Percentiles rank a stretch among this genome's conserved stretches.
Conservation (phyloP, 169 alveolate species). For the Plasmodium gonderi region DNA sequence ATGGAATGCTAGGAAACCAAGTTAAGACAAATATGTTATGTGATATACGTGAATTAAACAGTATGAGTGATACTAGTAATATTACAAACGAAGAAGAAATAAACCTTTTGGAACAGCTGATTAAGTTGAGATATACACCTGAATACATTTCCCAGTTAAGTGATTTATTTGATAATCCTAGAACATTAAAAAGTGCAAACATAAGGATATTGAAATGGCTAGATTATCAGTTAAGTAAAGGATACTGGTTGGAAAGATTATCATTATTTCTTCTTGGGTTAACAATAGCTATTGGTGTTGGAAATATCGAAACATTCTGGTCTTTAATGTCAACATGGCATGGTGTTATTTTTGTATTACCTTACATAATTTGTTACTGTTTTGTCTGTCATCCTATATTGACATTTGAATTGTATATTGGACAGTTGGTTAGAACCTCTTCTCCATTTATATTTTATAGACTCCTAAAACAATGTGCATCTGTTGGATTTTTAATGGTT, state of each 20-base stretch:
- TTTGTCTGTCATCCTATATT: slow-evolving; percentile 84
- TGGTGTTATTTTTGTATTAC: slow-evolving; percentile 79
- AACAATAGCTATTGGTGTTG: slow-evolving; percentile 85
- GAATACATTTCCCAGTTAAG: slow-evolving; percentile 80
- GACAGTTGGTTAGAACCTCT: slow-evolving; percentile 81
- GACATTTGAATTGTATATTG: slow-evolving; percentile 77
- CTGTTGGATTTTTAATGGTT: slow-evolving; percentile 81
- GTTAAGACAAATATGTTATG: neutral
- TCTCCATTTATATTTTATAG: slow-evolving; percentile 79
- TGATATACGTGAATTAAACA: slow-evolving; percentile 24
- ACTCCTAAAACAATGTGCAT: slow-evolving; percentile 78
- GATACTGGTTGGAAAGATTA: slow-evolving; percentile 82
- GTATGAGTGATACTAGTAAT: slow-evolving; percentile 30
- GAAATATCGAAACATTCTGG: slow-evolving; percentile 83
- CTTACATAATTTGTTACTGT: slow-evolving; percentile 78
- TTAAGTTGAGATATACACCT: slow-evolving; percentile 80
- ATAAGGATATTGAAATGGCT: slow-evolving; percentile 80
- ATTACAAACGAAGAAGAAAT: neutral
- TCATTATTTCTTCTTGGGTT: slow-evolving; percentile 81
- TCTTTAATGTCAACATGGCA: slow-evolving; percentile 81
- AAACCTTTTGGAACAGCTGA: slow-evolving; percentile 46
- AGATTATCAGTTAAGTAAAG: slow-evolving; percentile 69
- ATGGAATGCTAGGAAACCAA: neutral
- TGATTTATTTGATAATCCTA: slow-evolving; percentile 82
- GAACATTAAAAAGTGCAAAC: slow-evolving; percentile 71